phyloP scores from a whole-genome alignment of 805 yeast genomes.

The Yarrowia yakushimensis region DNA sequence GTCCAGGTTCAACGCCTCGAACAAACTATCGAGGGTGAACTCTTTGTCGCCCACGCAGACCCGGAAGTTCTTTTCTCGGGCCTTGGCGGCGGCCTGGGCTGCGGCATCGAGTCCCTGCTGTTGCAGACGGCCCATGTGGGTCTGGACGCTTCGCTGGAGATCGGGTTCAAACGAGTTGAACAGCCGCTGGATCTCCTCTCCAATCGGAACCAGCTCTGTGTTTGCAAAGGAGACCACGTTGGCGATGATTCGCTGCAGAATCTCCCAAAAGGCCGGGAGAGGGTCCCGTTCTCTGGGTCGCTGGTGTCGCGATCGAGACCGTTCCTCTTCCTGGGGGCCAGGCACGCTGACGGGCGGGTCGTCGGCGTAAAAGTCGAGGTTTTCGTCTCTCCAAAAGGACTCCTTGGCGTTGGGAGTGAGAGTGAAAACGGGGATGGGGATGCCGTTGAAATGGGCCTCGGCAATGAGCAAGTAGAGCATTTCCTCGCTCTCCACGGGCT shows the following conservation, averaged over 20 bases:
- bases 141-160: constrained; percentile 1
- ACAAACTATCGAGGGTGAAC: constrained; percentile 13
- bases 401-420: constrained; percentile 7
- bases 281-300: not conserved
- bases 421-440: not conserved
- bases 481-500: not conserved
- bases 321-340: not conserved
- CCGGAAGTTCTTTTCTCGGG: constrained; percentile 7
- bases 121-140: not conserved
- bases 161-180: constrained; percentile 20
- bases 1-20: constrained; percentile 8
- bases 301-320: not conserved
- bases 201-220: constrained; percentile 12
- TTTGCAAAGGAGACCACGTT: constrained; percentile 18
- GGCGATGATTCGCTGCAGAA: constrained; percentile 9
- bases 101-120: not conserved
- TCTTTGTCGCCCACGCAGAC: constrained; percentile 20
- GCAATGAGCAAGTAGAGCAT: not conserved
- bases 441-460: constrained; percentile 11
- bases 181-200: constrained; percentile 21
- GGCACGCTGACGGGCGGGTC: constrained; percentile 21
- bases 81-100: constrained; percentile 1
- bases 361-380: constrained; percentile 19
- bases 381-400: constrained; percentile 13
- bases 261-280: constrained; percentile 2